A percentile compares a stretch with the other conserved stretches of the same genome.
Conservation (phyloP, 2,329 filamentous ascomycete species). For the Teratosphaeria gauchensis region DNA sequence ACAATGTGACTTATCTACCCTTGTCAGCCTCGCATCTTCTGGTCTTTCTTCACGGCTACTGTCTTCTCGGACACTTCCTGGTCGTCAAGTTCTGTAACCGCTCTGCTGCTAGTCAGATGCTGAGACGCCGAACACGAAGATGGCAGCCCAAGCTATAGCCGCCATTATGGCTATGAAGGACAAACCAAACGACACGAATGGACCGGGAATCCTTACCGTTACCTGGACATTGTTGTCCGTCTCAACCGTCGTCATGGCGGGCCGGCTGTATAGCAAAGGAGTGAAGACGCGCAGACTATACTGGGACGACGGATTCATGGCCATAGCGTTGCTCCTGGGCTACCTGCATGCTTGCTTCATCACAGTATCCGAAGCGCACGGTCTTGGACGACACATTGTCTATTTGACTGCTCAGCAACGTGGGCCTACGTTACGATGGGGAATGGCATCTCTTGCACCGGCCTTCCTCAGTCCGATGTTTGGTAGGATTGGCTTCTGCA, state of each 20-base stretch:
- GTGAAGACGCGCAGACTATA: constrained; percentile 16
- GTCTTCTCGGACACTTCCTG: background rate
- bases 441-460: constrained; percentile 14
- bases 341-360: constrained; percentile 16
- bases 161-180: background rate
- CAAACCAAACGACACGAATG: background rate
- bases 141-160: background rate
- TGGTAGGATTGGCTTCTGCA: constrained; percentile 20
- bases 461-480: constrained; percentile 19
- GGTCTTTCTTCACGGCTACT: too few species aligned
- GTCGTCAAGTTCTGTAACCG: background rate
- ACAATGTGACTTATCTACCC: background rate
- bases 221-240: constrained; percentile 17
- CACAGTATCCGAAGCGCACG: constrained; percentile 11
- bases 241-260: constrained; percentile 15
- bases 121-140: background rate
- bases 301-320: constrained; percentile 20
- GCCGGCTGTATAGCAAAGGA: constrained; percentile 16
- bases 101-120: background rate
- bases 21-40: background rate
- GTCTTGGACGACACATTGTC: constrained; percentile 19
- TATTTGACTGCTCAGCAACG: constrained; percentile 11
- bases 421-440: constrained; percentile 11
- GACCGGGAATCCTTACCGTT: background rate
- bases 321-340: constrained; percentile 13